A percentile compares a stretch with the other conserved stretches of the same genome.
Evolutionary conservation across 179 eudicot species (phyloP).

Genomic region (Beta macrorhiza): DNA sequence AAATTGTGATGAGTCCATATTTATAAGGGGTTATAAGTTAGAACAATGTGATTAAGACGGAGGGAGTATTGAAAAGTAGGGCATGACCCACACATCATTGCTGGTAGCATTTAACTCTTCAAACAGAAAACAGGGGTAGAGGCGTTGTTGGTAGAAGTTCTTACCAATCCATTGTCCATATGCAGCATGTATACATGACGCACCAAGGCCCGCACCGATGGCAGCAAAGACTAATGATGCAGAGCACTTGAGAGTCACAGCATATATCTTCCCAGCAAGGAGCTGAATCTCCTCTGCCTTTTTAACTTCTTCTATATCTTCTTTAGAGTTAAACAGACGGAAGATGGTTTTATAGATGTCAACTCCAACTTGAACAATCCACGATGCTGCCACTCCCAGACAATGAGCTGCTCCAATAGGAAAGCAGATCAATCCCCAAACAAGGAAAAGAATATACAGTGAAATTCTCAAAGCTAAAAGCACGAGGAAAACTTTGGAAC

Average conservation of each 20-base stretch:
- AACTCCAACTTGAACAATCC: constrained; percentile 84
- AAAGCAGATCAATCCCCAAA: background rate
- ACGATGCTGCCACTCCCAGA: constrained; percentile 82
- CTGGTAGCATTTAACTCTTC: background rate
- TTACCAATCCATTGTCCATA: constrained; percentile 90
- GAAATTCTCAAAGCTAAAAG: background rate
- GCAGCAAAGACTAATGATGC: constrained; percentile 83
- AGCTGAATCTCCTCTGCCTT: constrained; percentile 41
- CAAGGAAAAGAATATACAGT: background rate
- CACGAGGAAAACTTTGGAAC: background rate
- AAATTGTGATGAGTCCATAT: too few species aligned
- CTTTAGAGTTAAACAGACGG: constrained; percentile 36
- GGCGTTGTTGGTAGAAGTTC: constrained; percentile 13
- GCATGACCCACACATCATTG: background rate
- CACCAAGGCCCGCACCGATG: constrained; percentile 85
- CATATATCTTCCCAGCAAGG: constrained; percentile 57
- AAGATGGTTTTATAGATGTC: constrained; percentile 60
- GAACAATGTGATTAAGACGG: background rate
- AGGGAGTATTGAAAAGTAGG: background rate
- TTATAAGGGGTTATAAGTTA: too few species aligned
- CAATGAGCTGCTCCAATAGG: constrained; percentile 56
- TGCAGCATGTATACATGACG: constrained; percentile 63
- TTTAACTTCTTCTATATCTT: constrained; percentile 47
- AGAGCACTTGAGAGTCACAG: constrained; percentile 59
- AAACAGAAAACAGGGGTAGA: background rate